Percentiles rank a stretch among this genome's conserved stretches.
phyloP scores from a whole-genome alignment of 371 early-diverging fungal genomes.

The Lichtheimia ramosa region DNA sequence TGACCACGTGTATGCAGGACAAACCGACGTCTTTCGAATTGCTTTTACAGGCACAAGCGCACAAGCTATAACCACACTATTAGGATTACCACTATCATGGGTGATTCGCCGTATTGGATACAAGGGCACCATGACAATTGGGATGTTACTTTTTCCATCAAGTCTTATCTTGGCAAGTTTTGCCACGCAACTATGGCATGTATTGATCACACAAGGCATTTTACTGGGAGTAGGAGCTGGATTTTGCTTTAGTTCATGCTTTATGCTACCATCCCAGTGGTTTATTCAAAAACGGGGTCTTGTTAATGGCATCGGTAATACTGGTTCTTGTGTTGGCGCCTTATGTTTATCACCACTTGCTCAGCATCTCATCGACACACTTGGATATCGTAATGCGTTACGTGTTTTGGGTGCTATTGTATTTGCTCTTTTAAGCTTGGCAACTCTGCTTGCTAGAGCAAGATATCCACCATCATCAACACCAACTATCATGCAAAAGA shows the following conservation, averaged over 20 bases:
- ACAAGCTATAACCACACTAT: background rate
- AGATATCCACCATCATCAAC: background rate
- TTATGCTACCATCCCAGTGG: conserved; percentile 46
- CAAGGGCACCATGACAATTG: conserved; percentile 50
- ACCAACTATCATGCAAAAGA: conserved; percentile 5
- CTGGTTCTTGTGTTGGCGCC: conserved; percentile 55
- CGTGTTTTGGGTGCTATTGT: too few relatives aligned
- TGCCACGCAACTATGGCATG: conserved; percentile 40
- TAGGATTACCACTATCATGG: conserved; percentile 43
- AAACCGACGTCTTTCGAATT: conserved; percentile 15
- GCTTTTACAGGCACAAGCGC: conserved; percentile 16
- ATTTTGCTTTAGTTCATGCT: conserved; percentile 38
- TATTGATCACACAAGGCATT: conserved; percentile 62
- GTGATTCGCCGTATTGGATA: conserved; percentile 51
- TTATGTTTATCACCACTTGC: background rate
- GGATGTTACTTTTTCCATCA: conserved; percentile 28
- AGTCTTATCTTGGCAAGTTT: conserved; percentile 46
- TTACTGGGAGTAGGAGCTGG: conserved; percentile 33
- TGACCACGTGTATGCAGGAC: conserved; percentile 13
- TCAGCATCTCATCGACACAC: conserved; percentile 1
- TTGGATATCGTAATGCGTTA: background rate
- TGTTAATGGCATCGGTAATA: conserved; percentile 53
- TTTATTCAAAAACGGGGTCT: conserved; percentile 40
- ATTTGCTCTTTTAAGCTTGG: too few relatives aligned
- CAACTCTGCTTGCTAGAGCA: too few relatives aligned